Evolutionary conservation across 768 basidiomycete genomes (phyloP).

Genomic region (Hericium coralloides): DNA sequence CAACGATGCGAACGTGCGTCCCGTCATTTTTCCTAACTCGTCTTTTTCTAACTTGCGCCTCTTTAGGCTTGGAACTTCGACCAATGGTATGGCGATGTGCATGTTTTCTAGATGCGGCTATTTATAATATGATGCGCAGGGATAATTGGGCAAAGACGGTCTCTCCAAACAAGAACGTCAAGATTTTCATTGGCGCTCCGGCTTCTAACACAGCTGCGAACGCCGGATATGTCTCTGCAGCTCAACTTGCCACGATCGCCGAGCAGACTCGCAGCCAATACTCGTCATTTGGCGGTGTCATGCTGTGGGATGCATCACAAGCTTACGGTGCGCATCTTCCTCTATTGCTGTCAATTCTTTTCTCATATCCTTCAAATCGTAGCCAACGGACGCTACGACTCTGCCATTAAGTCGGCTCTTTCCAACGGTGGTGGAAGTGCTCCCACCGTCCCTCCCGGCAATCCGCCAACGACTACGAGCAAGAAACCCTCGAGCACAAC

Average conservation of each 20-base stretch:
- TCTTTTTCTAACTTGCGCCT: not conserved
- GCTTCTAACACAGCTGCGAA: constrained; percentile 49
- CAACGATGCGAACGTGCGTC: constrained; percentile 30
- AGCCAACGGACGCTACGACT: constrained; percentile 37
- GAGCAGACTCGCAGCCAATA: constrained; percentile 44
- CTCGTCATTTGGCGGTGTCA: constrained; percentile 58
- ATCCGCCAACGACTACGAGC: constrained; percentile 10
- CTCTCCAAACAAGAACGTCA: constrained; percentile 52
- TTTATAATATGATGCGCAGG: constrained; percentile 25
- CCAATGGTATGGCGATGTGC: constrained; percentile 31
- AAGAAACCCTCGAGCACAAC: constrained; percentile 16
- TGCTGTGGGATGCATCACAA: constrained; percentile 31
- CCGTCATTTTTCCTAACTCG: not conserved
- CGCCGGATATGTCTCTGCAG: constrained; percentile 46
- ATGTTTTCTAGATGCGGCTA: not conserved
- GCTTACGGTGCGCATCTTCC: constrained; percentile 14
- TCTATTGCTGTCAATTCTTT: not conserved
- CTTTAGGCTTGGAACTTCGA: constrained; percentile 43
- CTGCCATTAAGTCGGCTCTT: constrained; percentile 33
- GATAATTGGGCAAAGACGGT: constrained; percentile 54
- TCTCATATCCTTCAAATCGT: not conserved
- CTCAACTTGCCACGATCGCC: constrained; percentile 38
- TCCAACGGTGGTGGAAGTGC: constrained; percentile 12
- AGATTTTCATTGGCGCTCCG: constrained; percentile 59
- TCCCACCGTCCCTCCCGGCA: constrained; percentile 13